Evolutionary conservation across 371 early-diverging fungal species (phyloP).

Genomic region (Apophysomyces trapeziformis): DNA sequence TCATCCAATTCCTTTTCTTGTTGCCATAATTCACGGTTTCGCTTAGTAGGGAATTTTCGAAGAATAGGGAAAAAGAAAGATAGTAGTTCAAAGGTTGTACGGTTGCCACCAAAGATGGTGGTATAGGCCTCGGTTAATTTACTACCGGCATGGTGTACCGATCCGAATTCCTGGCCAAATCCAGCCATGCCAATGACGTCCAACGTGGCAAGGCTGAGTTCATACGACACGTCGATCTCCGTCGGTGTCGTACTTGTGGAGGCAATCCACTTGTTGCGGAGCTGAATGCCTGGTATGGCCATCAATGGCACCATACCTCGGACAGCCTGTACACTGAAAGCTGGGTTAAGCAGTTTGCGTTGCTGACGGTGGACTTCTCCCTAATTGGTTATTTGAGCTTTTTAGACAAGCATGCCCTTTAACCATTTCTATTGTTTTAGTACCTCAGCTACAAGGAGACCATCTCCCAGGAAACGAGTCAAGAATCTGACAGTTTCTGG

Average conservation of each 20-base stretch:
- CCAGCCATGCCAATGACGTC: slow-evolving; percentile 56
- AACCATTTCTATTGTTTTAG: too few species aligned
- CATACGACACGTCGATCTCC: slow-evolving; percentile 36
- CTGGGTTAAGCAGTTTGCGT: slow-evolving; percentile 72
- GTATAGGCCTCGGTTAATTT: slow-evolving; percentile 54
- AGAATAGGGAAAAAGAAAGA: slow-evolving; percentile 42
- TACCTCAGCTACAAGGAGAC: slow-evolving; percentile 60
- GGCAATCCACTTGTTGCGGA: slow-evolving; percentile 43
- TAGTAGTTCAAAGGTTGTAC: slow-evolving; percentile 33
- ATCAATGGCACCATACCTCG: slow-evolving; percentile 53
- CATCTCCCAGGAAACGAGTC: slow-evolving; percentile 53
- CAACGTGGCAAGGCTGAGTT: slow-evolving; percentile 43
- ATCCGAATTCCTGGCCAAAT: slow-evolving; percentile 55
- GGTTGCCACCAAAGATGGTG: slow-evolving; percentile 39
- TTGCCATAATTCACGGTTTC: slow-evolving; percentile 25
- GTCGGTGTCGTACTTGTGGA: slow-evolving; percentile 4
- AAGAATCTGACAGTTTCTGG: slow-evolving; percentile 33
- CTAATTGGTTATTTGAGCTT: slow-evolving; percentile 8
- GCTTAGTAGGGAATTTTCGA: slow-evolving; percentile 38
- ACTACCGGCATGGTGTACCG: slow-evolving; percentile 29
- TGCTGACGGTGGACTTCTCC: slow-evolving; percentile 66
- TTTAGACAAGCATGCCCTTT: too few species aligned
- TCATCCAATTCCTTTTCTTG: slow-evolving; percentile 40
- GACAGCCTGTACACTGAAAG: slow-evolving; percentile 58
- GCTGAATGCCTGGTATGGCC: slow-evolving; percentile 32